Conservation (phyloP, 202 grass and related monocot species). For the Cymbopogon flexuosus region DNA sequence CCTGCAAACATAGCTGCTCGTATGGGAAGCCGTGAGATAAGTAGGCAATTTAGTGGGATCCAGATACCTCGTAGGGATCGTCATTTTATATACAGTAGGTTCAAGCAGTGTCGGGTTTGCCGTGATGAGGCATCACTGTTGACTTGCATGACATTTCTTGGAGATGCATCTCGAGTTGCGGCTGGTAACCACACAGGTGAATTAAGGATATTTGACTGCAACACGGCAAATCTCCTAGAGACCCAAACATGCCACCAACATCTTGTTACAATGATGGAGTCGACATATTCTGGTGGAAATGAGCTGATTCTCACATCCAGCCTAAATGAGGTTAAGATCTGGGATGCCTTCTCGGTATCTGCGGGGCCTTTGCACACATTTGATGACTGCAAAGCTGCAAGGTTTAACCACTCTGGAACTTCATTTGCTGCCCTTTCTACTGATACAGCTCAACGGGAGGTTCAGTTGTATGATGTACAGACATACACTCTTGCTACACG, state of each 20-base stretch:
- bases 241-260: conserved; percentile 63
- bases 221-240: conserved; percentile 70
- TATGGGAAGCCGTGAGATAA: conserved; percentile 71
- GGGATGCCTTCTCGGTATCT: conserved; percentile 62
- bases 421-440: conserved; percentile 72
- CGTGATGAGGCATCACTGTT: conserved; percentile 72
- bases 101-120: conserved; percentile 82
- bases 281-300: conserved; percentile 46
- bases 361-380: conserved; percentile 73
- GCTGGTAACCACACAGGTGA: conserved; percentile 77
- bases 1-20: conserved; percentile 75
- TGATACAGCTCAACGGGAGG: conserved; percentile 40
- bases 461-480: conserved; percentile 84
- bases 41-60: conserved; percentile 69
- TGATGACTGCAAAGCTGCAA: conserved; percentile 80
- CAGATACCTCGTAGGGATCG: conserved; percentile 78
- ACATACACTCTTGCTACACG: conserved; percentile 49
- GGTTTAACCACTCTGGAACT: conserved; percentile 72
- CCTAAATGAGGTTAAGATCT: conserved; percentile 69
- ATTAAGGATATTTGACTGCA: conserved; percentile 88
- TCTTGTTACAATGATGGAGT: conserved; percentile 63
- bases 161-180: conserved; percentile 70
- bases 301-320: conserved; percentile 78
- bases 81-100: conserved; percentile 96
- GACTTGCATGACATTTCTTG: conserved; percentile 91